Percentiles rank a stretch among this genome's conserved stretches.
These are phyloP conservation scores for Triglochin maritima DNA, from an alignment of 106 monocot genomes.

Conservation along the genomic window DNA sequence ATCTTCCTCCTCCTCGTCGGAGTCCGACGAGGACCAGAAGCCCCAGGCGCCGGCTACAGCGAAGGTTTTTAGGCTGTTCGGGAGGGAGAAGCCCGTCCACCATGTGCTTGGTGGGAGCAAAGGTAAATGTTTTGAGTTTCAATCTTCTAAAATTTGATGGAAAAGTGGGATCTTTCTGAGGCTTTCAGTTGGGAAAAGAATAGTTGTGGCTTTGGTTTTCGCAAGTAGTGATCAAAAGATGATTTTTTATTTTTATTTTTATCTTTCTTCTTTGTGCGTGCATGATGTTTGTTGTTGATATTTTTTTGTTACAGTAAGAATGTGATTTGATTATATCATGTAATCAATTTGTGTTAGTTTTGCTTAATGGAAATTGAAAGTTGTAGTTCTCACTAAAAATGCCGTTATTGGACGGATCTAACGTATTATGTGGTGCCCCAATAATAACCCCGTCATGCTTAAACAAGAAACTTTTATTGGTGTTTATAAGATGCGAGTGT, in stretches of 20 bases:
- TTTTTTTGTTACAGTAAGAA: background rate
- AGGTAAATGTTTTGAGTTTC: slow-evolving; percentile 5
- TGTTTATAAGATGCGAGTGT: too few relatives aligned
- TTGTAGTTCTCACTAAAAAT: too few relatives aligned
- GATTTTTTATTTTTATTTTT: background rate
- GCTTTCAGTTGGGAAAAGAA: background rate
- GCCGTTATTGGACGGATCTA: too few relatives aligned
- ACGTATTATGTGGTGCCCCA: too few relatives aligned
- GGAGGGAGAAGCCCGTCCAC: slow-evolving; percentile 54
- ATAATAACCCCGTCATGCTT: too few relatives aligned
- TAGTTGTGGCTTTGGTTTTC: background rate
- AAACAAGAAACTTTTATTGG: too few relatives aligned
- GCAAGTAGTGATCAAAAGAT: background rate
- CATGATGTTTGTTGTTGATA: background rate
- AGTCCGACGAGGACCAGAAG: slow-evolving; percentile 26
- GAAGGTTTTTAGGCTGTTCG: slow-evolving; percentile 52
- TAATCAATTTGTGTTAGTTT: too few relatives aligned
- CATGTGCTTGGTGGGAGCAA: slow-evolving; percentile 49
- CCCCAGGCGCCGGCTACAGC: slow-evolving; percentile 13
- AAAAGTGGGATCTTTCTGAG: background rate
- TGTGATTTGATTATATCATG: too few relatives aligned
- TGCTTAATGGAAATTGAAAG: too few relatives aligned
- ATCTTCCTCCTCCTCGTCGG: slow-evolving; percentile 1
- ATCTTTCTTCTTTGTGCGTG: background rate
- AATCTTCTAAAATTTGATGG: background rate